These are phyloP conservation scores for Podaxis sp. DNA, from an alignment of 768 basidiomycete genomes.

Conservation along the genomic window DNA sequence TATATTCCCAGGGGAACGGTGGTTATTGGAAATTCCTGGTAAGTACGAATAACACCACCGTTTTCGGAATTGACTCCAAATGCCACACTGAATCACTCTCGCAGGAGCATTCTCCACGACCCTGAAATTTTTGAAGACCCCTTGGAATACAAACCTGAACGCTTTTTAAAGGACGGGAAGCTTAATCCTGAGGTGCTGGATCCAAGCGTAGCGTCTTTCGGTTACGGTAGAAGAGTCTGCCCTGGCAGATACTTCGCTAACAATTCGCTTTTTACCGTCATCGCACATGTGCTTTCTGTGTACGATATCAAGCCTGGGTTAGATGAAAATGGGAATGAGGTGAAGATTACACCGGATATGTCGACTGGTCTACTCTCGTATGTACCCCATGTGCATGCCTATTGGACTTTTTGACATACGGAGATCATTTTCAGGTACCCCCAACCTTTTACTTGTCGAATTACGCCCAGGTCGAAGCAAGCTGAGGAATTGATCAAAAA, in stretches of 20 bases:
- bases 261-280: constrained; percentile 20
- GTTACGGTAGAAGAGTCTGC: constrained; percentile 29
- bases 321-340: constrained; percentile 20
- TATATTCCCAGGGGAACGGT: constrained; percentile 28
- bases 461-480: background rate
- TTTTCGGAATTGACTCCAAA: background rate
- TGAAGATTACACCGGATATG: constrained; percentile 18
- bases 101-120: constrained; percentile 19
- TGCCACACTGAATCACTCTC: background rate
- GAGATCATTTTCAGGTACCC: background rate
- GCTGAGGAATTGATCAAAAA: background rate
- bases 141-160: constrained; percentile 27
- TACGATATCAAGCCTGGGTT: constrained; percentile 23
- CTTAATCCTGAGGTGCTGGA: constrained; percentile 22
- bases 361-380: constrained; percentile 22
- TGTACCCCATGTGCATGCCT: background rate
- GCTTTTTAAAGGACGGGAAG: constrained; percentile 25
- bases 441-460: background rate
- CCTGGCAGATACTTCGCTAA: constrained; percentile 24
- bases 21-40: constrained; percentile 24
- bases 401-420: background rate
- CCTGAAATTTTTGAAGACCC: constrained; percentile 17
- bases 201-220: constrained; percentile 27
- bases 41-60: background rate
- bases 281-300: constrained; percentile 21